Base-by-base conservation (phyloP, 176 grass and related monocot genomes). In the Zea luxurians region DNA sequence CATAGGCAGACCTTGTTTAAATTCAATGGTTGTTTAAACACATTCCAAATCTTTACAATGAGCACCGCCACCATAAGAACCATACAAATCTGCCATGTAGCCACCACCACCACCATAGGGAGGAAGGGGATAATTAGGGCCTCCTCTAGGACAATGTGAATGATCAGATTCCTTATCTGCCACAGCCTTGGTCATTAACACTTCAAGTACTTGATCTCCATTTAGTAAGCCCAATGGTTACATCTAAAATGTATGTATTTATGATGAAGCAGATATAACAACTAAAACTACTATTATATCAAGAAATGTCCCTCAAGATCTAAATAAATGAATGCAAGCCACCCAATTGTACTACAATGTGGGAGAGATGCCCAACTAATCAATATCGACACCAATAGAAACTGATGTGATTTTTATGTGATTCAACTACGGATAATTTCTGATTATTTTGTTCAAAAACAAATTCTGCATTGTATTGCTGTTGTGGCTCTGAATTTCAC, bases 131-230 rank as follows among this genome's bases (percentile, higher is more conserved):
- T 85, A 86, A 78, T 55, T 90, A 13, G 87, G 88, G 76, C 65
- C 74, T 75, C 82, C 71, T 47, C 96, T 88, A 20, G 88, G 17
- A 60, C 86, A 91, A 45, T 80, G 71, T 8, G 81, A 62, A 65
- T 93, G 78, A 65, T 91, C 91, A 88, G 77, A 48, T 57, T 92
- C 95, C 81, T 90, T 99, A 34, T 99, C 96, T 76, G 86, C 68
- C 84, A 95, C 87, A 76, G 96, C 92, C 53, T 99, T 99, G 17
- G 90, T 90, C 83, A 99, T 87, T 50, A 89, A 95, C 34, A 92
- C 87, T 84, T 95, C 96, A 8, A 99, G 73, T 45, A 62, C 82
- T 87, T 99, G 92, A 61, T 8, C 34, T 38, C 2, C 37, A 38
- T 38, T n/a, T n/a, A n/a, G n/a, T n/a, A n/a, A n/a, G n/a, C n/a